These are phyloP conservation scores for Dipteronia sinensis DNA, from an alignment of 345 rosid species.

Conservation along the genomic window DNA sequence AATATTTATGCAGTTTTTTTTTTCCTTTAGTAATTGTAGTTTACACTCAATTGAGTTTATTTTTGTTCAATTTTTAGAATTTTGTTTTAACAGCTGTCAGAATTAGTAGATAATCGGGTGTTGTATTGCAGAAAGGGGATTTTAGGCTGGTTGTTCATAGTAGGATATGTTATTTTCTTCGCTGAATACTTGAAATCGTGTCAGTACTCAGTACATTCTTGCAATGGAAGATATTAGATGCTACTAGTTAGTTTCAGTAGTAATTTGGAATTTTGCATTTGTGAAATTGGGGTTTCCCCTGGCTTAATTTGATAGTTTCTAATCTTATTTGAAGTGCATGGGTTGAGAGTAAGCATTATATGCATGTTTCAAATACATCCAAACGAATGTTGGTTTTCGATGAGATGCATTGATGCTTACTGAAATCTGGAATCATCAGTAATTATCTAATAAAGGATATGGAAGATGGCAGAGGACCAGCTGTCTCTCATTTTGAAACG, in stretches of 20 bases:
- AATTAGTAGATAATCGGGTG: background rate
- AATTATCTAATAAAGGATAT: background rate
- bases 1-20: background rate
- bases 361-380: background rate
- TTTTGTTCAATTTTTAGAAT: constrained; percentile 2
- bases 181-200: background rate
- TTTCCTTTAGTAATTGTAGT: background rate
- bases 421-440: background rate
- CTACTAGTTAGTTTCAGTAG: background rate
- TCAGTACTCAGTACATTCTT: background rate
- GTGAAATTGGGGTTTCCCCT: background rate
- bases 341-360: background rate
- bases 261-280: background rate
- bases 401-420: background rate
- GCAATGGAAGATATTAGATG: background rate
- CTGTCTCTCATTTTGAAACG: background rate
- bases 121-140: constrained; percentile 9
- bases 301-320: background rate
- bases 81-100: background rate
- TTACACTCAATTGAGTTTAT: background rate
- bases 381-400: background rate
- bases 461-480: background rate
- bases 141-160: background rate
- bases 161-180: constrained; percentile 3
- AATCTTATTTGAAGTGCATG: background rate